Evolutionary conservation across 176 grass and related monocot species (phyloP), one percentile per base, ranked within the genome.

Genomic region (Oryza australiensis): DNA sequence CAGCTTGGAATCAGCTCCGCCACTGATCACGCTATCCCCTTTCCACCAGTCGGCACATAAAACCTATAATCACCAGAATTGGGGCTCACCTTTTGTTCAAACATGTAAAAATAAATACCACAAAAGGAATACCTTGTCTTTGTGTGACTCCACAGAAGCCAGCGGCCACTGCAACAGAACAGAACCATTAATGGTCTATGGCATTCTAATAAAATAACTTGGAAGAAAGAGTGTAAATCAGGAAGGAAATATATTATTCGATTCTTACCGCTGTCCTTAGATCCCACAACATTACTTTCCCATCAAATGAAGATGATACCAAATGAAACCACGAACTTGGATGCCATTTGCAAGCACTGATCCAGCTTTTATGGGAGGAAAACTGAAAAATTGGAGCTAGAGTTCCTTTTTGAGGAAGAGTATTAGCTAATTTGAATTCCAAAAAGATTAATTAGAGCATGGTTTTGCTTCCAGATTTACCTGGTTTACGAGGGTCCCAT

Each of bases 221-320:
- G 2, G 2, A 18, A 26, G 46, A 41, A 28, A 30, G 35, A n/a
- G 24, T 15, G 26, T 7, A 71, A 37, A 45, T 65, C 41, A 80
- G 45, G 62, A 80, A 64, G 26, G 12, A 67, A 64, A 29, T 0
- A 84, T 42, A 85, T 67, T 49, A 51, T 60, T 45, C 40, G 74
- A 83, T 91, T 68, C 74, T 74, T 95, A 96, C 97, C 41, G 91
- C 97, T 63, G 97, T 99, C 72, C 97, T 93, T 69, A 99, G 88
- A 82, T 99, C 97, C 97, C 97, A 99, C n/a, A 99, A 66, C 93
- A 96, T 99, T 27, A 99, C 93, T 84, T 95, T 95, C 66, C 97
- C 96, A 85, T 99, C 96, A 75, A 88, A 99, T 42, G 93, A 99
- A 28, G 96, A 88, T 37, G 96, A 99, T 80, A 99, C 24, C 73